These are phyloP conservation scores for Trichocomaceae sp. DNA, from an alignment of 2,329 filamentous ascomycete species.

Conservation along the genomic window DNA sequence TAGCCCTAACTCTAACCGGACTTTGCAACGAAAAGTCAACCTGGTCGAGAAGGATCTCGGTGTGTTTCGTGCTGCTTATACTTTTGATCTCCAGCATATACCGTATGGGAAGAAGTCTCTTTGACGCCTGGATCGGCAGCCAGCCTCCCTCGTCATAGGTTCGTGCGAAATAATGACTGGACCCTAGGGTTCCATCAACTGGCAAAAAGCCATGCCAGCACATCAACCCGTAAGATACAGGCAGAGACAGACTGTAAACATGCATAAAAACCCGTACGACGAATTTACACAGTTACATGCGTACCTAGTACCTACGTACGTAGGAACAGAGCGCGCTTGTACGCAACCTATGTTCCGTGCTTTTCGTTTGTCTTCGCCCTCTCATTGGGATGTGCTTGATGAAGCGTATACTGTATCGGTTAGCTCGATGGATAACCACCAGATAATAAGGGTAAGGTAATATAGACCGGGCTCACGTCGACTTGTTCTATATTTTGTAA, in stretches of 20 bases:
- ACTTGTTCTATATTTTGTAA: not conserved
- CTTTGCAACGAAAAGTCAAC: not conserved
- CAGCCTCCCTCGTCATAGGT: conserved; percentile 35
- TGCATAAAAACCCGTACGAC: not conserved
- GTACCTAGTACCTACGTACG: not conserved
- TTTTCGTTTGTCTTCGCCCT: not conserved
- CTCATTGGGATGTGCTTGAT: not conserved
- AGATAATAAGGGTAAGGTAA: not conserved
- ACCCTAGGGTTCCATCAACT: conserved; percentile 60
- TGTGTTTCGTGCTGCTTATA: not conserved
- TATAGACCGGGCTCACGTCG: not conserved
- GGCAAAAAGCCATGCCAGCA: conserved; percentile 80
- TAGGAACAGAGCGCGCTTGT: not conserved
- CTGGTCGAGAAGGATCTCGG: not conserved
- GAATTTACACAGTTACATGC: not conserved
- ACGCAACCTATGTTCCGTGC: not conserved
- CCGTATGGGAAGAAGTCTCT: conserved; percentile 18
- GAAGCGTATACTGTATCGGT: not conserved
- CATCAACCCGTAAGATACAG: conserved; percentile 49
- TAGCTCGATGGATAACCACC: not conserved
- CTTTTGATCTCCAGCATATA: conserved; percentile 9
- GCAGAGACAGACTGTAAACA: conserved; percentile 5
- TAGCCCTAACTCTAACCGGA: not conserved
- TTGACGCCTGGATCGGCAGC: conserved; percentile 31
- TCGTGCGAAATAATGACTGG: conserved; percentile 28